phyloP scores from a whole-genome alignment of 805 yeast species.

The Lipomyces spencermartinsiae region DNA sequence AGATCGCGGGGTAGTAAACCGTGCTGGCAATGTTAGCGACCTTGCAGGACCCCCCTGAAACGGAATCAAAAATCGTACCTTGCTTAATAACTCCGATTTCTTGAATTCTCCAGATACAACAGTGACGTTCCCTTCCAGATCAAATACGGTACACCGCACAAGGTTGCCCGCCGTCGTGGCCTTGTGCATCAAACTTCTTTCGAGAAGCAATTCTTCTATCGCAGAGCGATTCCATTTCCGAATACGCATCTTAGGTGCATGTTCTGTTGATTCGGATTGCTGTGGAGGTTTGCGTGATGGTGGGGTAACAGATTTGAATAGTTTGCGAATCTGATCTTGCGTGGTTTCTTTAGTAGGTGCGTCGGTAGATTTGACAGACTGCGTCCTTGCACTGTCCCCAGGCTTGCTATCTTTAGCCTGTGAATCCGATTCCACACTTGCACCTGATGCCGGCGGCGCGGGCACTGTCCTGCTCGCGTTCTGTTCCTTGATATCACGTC shows the following conservation, averaged over 20 bases:
- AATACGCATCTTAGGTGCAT: not conserved
- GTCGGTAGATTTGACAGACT: not conserved
- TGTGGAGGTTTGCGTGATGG: not conserved
- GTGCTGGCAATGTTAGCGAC: constrained; percentile 48
- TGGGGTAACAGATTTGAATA: not conserved
- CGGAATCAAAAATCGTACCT: constrained; percentile 39
- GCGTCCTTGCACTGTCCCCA: not conserved
- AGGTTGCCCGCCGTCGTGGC: constrained; percentile 28
- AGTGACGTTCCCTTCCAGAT: constrained; percentile 67
- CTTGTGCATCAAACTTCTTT: constrained; percentile 28
- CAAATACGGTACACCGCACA: constrained; percentile 74
- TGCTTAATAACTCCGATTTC: constrained; percentile 70
- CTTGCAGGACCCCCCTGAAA: not conserved
- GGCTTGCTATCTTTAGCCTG: not conserved
- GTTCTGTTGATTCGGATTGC: not conserved
- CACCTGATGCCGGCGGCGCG: not conserved
- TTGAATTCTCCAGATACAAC: constrained; percentile 77
- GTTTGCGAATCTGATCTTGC: constrained; percentile 1
- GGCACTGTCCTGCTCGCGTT: not conserved
- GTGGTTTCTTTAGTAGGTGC: not conserved
- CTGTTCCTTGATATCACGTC: not conserved
- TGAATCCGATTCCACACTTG: not conserved
- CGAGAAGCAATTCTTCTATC: constrained; percentile 31
- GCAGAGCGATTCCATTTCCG: constrained; percentile 22
- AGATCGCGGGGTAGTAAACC: constrained; percentile 87